Conservation (phyloP, 148 eudicot genomes). For the Vaccinium darrowii region DNA sequence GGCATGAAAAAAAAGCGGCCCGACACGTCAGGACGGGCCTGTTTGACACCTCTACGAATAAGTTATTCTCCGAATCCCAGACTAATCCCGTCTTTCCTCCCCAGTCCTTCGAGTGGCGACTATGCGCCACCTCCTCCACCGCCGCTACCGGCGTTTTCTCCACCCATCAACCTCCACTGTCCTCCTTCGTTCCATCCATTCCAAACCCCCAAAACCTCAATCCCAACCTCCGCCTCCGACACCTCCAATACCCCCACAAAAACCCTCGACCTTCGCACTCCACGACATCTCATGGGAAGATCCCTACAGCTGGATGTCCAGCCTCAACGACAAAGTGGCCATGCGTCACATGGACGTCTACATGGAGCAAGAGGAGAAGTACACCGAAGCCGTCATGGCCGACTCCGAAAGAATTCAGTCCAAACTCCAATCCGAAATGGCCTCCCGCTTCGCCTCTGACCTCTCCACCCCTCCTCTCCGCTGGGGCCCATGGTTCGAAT, state of each 20-base stretch:
- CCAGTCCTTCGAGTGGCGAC: slow-evolving; percentile 8
- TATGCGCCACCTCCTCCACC: slow-evolving; percentile 41
- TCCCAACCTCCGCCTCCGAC: neutral
- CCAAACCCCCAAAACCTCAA: slow-evolving; percentile 47
- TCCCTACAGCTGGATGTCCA: slow-evolving; percentile 90
- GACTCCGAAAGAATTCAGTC: slow-evolving; percentile 57
- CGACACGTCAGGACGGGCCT: no score
- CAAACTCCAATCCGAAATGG: slow-evolving; percentile 81
- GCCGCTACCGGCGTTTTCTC: slow-evolving; percentile 18
- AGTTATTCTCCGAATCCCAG: no score
- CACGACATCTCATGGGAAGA: slow-evolving; percentile 76
- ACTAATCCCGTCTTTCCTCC: neutral
- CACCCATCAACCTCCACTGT: slow-evolving; percentile 1
- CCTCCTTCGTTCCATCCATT: slow-evolving; percentile 35
- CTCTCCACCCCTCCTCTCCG: slow-evolving; percentile 80
- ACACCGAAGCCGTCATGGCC: slow-evolving; percentile 80
- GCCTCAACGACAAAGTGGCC: slow-evolving; percentile 77
- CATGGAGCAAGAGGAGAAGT: slow-evolving; percentile 96
- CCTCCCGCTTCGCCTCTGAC: slow-evolving; percentile 63
- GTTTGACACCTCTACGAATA: no score
- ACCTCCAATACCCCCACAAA: slow-evolving; percentile 73
- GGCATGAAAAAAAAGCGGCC: no score
- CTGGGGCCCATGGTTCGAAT: slow-evolving; percentile 89
- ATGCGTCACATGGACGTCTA: slow-evolving; percentile 95
- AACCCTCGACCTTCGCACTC: slow-evolving; percentile 43